Percentiles rank a stretch among this genome's conserved stretches.
Conservation (phyloP, 371 early-diverging fungal species). For the Syncephalastrum monosporum region DNA sequence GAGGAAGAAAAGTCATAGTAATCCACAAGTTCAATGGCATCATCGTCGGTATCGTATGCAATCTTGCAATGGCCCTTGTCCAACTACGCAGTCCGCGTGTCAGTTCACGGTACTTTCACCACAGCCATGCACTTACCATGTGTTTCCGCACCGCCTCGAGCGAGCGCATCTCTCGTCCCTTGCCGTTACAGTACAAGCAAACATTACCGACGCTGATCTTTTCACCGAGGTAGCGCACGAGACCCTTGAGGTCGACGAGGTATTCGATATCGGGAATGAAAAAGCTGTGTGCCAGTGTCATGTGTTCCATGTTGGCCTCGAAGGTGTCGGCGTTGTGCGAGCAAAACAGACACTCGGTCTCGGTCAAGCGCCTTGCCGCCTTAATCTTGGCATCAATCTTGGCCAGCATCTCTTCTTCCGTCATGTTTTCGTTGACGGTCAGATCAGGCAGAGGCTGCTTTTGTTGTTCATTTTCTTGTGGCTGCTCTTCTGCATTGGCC, state of each 20-base stretch:
- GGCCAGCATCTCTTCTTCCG: slow-evolving; percentile 44
- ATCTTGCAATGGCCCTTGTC: slow-evolving; percentile 95
- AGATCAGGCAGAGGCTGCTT: slow-evolving; percentile 22
- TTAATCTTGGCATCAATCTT: slow-evolving; percentile 78
- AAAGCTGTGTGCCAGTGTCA: slow-evolving; percentile 87
- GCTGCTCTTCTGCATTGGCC: slow-evolving; percentile 26
- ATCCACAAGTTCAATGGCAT: slow-evolving; percentile 87
- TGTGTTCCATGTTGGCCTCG: slow-evolving; percentile 87
- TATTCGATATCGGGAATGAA: slow-evolving; percentile 97
- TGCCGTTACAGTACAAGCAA: slow-evolving; percentile 94
- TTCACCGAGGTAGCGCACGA: slow-evolving; percentile 90
- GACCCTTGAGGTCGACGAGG: slow-evolving; percentile 82
- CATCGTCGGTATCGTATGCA: slow-evolving; percentile 88
- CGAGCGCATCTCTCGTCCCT: slow-evolving; percentile 79
- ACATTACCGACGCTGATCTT: slow-evolving; percentile 92
- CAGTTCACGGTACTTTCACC: background rate
- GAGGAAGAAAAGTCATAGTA: slow-evolving; percentile 84
- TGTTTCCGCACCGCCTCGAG: slow-evolving; percentile 92
- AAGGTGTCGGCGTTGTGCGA: slow-evolving; percentile 61
- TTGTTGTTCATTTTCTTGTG: slow-evolving; percentile 34
- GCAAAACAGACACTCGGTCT: slow-evolving; percentile 86
- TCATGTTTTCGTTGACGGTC: slow-evolving; percentile 29
- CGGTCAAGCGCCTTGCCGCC: slow-evolving; percentile 58
- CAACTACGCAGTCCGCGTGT: slow-evolving; percentile 31
- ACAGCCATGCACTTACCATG: slow-evolving; percentile 62